Evolutionary conservation across 2,329 filamentous ascomycete species (phyloP), one percentile per base, ranked within the genome.

Genomic region (Ophiostoma sp.): DNA sequence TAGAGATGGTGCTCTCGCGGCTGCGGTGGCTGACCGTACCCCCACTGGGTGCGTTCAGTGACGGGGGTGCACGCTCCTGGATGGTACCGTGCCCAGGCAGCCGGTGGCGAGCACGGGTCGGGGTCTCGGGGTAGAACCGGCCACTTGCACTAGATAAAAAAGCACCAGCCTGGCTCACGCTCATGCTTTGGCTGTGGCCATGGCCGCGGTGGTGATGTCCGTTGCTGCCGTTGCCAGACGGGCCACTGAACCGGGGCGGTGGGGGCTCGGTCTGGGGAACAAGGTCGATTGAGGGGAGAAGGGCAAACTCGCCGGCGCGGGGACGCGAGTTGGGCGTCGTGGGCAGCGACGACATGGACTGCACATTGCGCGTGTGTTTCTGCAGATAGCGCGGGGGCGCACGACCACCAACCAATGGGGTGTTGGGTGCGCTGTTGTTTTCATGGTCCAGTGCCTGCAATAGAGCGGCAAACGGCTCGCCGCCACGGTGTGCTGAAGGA

Each of bases 1-100:
- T 89, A 0, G 92, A 95, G 67, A 95, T 93, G 1, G 92, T 96
- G 80, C 91, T 94, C 78, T 96, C 93, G 72, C 92, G 88, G 78
- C 92, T 93, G 78, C 89, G 88, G 68, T 87, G 86, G 52, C 86
- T 83, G 67, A 81, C 39, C 13, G 27, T 13, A 48, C 69, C 20
- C 17, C 39, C 39, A 41, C 1, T 8, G 11, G 23, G 54, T 77
- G 77, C 17, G 79, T 20, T 35, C 31, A 27, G 33, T 15, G 39
- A 3, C 39, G 65, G 65, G 6, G 11, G n/a, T 20, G 23, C n/a
- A 23, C 39, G 39, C 65, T 67, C 65, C 5, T 44, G 65, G 23
- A 48, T 67, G 5, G 65, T 31, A 7, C 5, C 48, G 35, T 67
- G 67, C 11, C 62, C 68, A 1, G 73, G 73, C 31, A 74, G 69